Base-by-base conservation (phyloP, 2,329 filamentous ascomycete genomes). In the Alternaria ventricosa region DNA sequence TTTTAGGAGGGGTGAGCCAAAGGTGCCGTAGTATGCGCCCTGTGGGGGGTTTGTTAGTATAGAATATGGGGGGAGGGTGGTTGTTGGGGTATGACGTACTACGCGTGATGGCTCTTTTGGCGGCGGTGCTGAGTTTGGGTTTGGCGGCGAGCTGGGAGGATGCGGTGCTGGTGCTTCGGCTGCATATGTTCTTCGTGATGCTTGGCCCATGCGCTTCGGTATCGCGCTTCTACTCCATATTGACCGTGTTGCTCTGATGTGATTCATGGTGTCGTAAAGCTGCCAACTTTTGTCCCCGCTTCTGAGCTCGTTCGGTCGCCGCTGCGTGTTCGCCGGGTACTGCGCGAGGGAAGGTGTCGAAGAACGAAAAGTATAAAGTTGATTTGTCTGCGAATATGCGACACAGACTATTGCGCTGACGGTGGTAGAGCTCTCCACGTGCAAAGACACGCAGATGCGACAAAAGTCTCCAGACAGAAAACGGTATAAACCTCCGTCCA, bases 1-100 rank as follows among this genome's bases (percentile, higher is more conserved):
- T 81, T 94, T 95, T 57, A 88, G 86, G 49, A 95, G 84, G 3
- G 92, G 92, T 2, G 90, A 86, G 43, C 89, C 88, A 75, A 93
- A 94, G 13, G 88, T 88, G 75, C 88, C 90, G 84, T 93, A 95
- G 82, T 94, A 94, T 50, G 85, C 83, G 54, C 87, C 81, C 64
- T 66, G 49, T n/a, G 27, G 12, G 30, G 30, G 12, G 13, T 11
- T 12, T 12, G 60, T 46, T 44, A 56, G 56, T 47, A 30, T 18
- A 3, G 6, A 18, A 6, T 15, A 2, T n/a, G 12, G 36, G 20
- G 27, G 15, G 28, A 20, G 6, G n/a, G 15, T 27, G 51, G 27
- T n/a, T 49, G 28, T 54, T 47, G 55, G 28, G 20, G 30, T 54
- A 28, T 58, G 59, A 70, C 71, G 66, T 70, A 73, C 72, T 20